phyloP scores from a whole-genome alignment of 352 stramenopile species.

The Globisporangium echinulatum region DNA sequence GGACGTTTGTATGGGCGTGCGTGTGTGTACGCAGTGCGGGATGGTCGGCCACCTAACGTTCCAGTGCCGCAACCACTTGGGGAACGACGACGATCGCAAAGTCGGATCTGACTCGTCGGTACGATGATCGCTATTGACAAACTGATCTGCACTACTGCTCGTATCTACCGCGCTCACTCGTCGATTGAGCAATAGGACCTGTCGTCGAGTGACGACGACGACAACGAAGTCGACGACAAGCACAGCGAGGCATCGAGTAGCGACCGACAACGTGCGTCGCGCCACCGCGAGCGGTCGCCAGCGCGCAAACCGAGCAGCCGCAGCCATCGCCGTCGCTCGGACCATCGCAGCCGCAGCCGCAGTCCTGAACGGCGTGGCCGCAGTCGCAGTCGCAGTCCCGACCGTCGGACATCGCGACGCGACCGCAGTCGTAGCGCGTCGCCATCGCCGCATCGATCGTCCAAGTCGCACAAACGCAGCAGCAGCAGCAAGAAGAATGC shows the following conservation, averaged over 20 bases:
- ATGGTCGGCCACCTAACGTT: slow-evolving; percentile 91
- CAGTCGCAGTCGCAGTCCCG: slow-evolving; percentile 23
- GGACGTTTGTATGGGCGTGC: neutral
- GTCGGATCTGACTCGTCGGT: slow-evolving; percentile 18
- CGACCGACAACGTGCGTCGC: neutral
- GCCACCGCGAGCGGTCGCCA: slow-evolving; percentile 7
- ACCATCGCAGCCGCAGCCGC: slow-evolving; percentile 6
- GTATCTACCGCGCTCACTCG: too few relatives aligned
- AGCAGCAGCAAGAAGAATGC: neutral
- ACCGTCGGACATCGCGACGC: slow-evolving; percentile 7
- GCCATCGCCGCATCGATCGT: neutral
- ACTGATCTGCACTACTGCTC: too few relatives aligned
- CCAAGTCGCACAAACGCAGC: slow-evolving; percentile 4
- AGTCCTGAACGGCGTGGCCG: slow-evolving; percentile 17
- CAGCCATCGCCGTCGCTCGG: neutral
- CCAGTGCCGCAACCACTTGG: slow-evolving; percentile 84
- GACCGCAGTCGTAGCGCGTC: slow-evolving; percentile 17
- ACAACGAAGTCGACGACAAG: slow-evolving; percentile 18
- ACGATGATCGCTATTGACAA: neutral
- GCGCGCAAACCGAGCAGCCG: neutral
- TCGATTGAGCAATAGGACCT: slow-evolving; percentile 17
- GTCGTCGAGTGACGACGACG: slow-evolving; percentile 24
- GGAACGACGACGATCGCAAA: slow-evolving; percentile 31
- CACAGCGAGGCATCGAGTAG: neutral
- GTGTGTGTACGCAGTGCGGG: slow-evolving; percentile 47